A percentile compares a stretch with the other conserved stretches of the same genome.
These are phyloP conservation scores for Rhodocollybia butyracea DNA, from an alignment of 768 basidiomycete species.

Conservation along the genomic window DNA sequence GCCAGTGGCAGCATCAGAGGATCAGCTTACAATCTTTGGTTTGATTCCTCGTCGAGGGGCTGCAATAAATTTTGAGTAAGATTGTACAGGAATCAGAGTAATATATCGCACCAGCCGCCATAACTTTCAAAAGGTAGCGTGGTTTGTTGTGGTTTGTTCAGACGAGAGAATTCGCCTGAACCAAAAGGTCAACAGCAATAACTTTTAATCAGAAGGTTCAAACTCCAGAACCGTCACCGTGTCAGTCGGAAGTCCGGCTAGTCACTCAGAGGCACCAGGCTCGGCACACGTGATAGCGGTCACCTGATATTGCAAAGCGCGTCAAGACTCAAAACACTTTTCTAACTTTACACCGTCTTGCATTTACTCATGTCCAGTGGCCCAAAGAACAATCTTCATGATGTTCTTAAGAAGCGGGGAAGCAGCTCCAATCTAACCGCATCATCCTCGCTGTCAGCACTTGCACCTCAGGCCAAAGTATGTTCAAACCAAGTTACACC, in stretches of 20 bases:
- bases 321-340: neutral
- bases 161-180: no score
- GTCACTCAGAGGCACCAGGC: no score
- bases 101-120: constrained; percentile 11
- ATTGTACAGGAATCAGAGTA: neutral
- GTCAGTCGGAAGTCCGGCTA: no score
- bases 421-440: constrained; percentile 10
- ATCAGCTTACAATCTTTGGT: constrained; percentile 39
- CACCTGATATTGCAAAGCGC: neutral
- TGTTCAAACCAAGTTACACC: constrained; percentile 14
- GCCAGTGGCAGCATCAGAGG: neutral
- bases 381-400: constrained; percentile 38
- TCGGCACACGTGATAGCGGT: no score
- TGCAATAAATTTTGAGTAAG: neutral
- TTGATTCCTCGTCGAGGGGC: constrained; percentile 38
- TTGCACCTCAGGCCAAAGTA: constrained; percentile 18
- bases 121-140: no score
- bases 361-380: constrained; percentile 1
- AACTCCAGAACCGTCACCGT: no score
- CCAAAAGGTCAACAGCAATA: no score
- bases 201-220: no score
- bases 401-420: constrained; percentile 27
- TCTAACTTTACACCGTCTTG: neutral
- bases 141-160: no score
- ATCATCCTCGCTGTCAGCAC: neutral